Conservation (phyloP, 225 moss, liverwort and hornwort genomes). For the Straminergon stramineum region DNA sequence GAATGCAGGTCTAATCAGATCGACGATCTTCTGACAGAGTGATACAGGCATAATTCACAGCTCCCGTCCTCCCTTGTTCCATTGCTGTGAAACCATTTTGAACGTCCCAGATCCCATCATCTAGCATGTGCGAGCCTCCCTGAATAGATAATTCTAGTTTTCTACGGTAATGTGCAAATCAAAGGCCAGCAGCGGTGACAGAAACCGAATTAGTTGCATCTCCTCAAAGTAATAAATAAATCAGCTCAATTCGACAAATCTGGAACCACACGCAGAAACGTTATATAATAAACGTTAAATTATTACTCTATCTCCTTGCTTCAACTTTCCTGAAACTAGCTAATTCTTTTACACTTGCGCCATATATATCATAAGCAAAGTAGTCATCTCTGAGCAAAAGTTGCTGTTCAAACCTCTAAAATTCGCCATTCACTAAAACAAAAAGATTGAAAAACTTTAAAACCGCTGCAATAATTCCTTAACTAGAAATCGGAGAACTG, state of each 20-base stretch:
- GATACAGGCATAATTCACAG: background rate
- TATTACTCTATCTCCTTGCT: background rate
- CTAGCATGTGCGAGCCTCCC: background rate
- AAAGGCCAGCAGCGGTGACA: background rate
- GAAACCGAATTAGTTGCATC: background rate
- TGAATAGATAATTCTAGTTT: background rate
- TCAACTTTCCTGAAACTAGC: background rate
- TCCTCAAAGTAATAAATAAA: background rate
- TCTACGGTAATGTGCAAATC: background rate
- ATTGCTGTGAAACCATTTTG: background rate
- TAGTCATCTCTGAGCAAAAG: background rate
- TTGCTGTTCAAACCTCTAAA: background rate
- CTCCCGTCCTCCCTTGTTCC: background rate
- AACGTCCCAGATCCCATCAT: background rate
- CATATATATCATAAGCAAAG: background rate
- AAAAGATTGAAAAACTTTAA: background rate
- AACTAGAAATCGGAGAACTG: background rate
- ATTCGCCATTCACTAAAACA: background rate
- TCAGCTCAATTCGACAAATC: background rate
- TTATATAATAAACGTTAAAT: background rate
- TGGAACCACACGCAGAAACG: background rate
- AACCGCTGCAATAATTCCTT: background rate
- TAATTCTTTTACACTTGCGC: background rate
- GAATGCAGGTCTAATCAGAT: background rate
- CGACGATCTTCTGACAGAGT: background rate